Percentiles rank a stretch among this genome's conserved stretches.
These are phyloP conservation scores for Talaromyces trachyspermus DNA, from an alignment of 495 filamentous ascomycete species.

Conservation along the genomic window DNA sequence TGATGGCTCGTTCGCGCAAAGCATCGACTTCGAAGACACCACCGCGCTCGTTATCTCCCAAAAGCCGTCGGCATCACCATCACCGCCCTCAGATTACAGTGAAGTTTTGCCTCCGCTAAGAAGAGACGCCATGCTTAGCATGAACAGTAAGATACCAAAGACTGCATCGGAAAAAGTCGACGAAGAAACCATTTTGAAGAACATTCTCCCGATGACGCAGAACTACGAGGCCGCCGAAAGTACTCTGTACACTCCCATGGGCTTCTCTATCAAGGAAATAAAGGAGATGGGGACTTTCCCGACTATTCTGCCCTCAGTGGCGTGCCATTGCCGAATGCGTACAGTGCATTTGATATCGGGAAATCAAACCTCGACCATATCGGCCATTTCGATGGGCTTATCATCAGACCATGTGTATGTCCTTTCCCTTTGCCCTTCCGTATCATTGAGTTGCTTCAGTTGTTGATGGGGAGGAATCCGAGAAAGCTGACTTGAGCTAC, in stretches of 20 bases:
- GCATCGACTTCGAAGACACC: conserved; percentile 43
- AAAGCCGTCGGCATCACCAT: conserved; percentile 21
- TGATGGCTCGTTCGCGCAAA: conserved; percentile 21
- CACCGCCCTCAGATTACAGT: conserved; percentile 29
- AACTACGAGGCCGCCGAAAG: conserved; percentile 33
- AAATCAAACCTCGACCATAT: conserved; percentile 63
- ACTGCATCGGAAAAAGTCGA: conserved; percentile 19
- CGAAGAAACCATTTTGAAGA: conserved; percentile 25
- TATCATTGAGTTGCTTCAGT: too few relatives aligned
- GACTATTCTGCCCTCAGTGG: conserved; percentile 74
- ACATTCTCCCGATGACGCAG: conserved; percentile 36
- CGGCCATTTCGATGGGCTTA: conserved; percentile 84
- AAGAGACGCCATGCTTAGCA: conserved; percentile 38
- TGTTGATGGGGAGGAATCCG: too few relatives aligned
- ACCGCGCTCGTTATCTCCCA: conserved; percentile 50
- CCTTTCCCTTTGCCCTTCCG: neutral
- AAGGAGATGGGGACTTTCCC: conserved; percentile 73
- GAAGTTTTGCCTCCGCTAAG: conserved; percentile 50
- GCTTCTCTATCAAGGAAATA: conserved; percentile 62
- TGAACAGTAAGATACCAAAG: conserved; percentile 13
- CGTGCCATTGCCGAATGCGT: conserved; percentile 65
- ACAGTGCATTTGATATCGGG: conserved; percentile 55
- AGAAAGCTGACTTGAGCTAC: conserved; percentile 12
- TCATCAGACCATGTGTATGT: conserved; percentile 90
- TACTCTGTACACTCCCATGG: conserved; percentile 47